Evolutionary conservation across 1,284 basidiomycete species (phyloP), one percentile per base, ranked within the genome.

Genomic region (Nidula niveotomentosa): DNA sequence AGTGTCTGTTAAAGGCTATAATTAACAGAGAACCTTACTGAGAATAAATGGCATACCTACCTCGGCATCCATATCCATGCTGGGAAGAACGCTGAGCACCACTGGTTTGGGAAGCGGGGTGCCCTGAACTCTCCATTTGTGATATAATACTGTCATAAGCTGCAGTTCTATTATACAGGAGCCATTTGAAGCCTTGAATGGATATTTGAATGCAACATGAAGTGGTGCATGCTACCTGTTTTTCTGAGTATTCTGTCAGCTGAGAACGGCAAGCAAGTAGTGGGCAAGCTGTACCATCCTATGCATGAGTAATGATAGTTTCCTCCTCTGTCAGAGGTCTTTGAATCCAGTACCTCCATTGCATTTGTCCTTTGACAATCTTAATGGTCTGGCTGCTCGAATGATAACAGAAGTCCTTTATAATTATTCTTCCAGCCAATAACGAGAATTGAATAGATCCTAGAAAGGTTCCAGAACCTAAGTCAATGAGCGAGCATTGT

Each of bases 311-410:
- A 46, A 81, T 77, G 54, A 80, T 76, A 37, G 90, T 71, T 60
- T 91, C 88, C 54, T 87, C 79, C 58, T 84, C 85, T 18, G 80
- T 79, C 5, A 83, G 83, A 7, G 80, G 91, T 64, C 67, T 79
- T 56, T 93, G 85, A 53, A 93, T 82, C 95, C 95, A 98, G 69
- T 95, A 97, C 58, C 92, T 79, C 92, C 94, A 97, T 60, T 89
- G 89, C 50, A 97, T 70, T 65, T 93, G 86, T 1, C 87, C 90
- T 69, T 93, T 92, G 51, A 93, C 83, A 49, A 93, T 81, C 56
- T 85, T 85, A 48, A 95, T 78, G 8, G 90, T 92, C 69, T 96
- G 89, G 70, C 95, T 96, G 65, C 91, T 91, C 1, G 93, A 94
- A 69, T 96, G 86, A 67, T 96, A 97, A 34, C 83, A 78, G 23